Evolutionary conservation across 139 green algal species (phyloP).

Genomic region (Medakamo hakoo): DNA sequence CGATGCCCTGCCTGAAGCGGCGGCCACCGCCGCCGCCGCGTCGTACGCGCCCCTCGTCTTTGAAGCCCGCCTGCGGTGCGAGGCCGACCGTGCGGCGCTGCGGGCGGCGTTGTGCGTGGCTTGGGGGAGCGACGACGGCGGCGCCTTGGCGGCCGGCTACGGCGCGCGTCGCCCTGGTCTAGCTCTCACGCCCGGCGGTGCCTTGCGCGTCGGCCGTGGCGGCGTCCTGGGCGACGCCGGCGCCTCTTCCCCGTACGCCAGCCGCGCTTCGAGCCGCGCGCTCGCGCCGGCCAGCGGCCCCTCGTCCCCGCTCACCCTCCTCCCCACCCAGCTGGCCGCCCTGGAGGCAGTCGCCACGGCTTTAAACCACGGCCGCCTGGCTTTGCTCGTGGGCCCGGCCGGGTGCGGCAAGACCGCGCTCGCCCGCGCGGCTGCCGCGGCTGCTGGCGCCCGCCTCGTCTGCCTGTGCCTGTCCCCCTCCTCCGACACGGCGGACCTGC

Average conservation of each 20-base stretch:
- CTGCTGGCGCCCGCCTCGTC: constrained; percentile 35
- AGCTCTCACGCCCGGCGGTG: not conserved
- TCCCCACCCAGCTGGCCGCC: constrained; percentile 14
- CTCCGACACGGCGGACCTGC: constrained; percentile 88
- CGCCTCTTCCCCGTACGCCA: not conserved
- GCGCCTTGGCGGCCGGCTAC: not conserved
- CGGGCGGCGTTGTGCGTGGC: not conserved
- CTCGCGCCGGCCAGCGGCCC: no score
- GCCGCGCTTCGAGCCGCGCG: no score
- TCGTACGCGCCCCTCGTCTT: not conserved
- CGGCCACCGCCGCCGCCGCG: not conserved
- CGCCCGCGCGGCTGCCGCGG: constrained; percentile 7
- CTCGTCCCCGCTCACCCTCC: not conserved
- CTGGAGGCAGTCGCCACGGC: not conserved
- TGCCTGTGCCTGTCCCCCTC: constrained; percentile 68
- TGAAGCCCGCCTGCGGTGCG: not conserved
- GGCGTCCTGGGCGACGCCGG: not conserved
- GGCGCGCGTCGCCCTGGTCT: no score
- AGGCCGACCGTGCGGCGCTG: not conserved
- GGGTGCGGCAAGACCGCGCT: constrained; percentile 27
- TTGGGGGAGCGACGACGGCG: not conserved
- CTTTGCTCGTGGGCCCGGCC: constrained; percentile 42
- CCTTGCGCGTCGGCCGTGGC: not conserved
- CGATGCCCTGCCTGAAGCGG: not conserved
- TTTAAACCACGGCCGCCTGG: constrained; percentile 43